Percentiles rank a stretch among this genome's conserved stretches.
Conservation (phyloP, 768 basidiomycete genomes). For the Leccinum incarnatum region DNA sequence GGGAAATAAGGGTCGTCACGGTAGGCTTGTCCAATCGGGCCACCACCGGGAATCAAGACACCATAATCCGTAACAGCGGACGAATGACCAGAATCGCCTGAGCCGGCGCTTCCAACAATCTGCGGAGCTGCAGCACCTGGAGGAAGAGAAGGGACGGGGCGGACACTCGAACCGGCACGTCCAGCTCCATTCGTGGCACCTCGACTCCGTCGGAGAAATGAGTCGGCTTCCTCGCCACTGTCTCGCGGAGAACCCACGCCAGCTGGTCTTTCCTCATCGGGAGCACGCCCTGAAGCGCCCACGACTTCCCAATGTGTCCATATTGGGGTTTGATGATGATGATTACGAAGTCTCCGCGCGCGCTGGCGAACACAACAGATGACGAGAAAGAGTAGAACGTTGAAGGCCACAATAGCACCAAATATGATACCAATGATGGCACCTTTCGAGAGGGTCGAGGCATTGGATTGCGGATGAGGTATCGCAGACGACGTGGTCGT, state of each 20-base stretch:
- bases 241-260: conserved; percentile 70
- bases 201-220: conserved; percentile 51
- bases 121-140: conserved; percentile 33
- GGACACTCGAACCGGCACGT: conserved; percentile 12
- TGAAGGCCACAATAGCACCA: conserved; percentile 54
- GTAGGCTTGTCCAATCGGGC: conserved; percentile 34
- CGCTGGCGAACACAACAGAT: conserved; percentile 35
- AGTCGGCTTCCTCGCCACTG: conserved; percentile 68
- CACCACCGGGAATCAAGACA: conserved; percentile 30
- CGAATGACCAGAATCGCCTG: conserved; percentile 38
- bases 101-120: conserved; percentile 39
- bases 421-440: conserved; percentile 35
- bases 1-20: conserved; percentile 22
- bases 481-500: conserved; percentile 28
- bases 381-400: conserved; percentile 52
- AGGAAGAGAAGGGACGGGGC: conserved; percentile 28
- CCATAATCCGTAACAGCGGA: conserved; percentile 39
- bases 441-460: conserved; percentile 32
- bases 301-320: conserved; percentile 48
- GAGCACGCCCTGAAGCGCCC: conserved; percentile 21
- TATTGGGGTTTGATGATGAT: conserved; percentile 27
- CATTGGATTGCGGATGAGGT: conserved; percentile 22
- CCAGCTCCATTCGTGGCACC: conserved; percentile 19
- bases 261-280: conserved; percentile 36
- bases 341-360: conserved; percentile 15